A percentile compares a stretch with the other conserved stretches of the same genome.
Conservation (phyloP, 2,329 filamentous ascomycete genomes). For the Aspergillus fructus region DNA sequence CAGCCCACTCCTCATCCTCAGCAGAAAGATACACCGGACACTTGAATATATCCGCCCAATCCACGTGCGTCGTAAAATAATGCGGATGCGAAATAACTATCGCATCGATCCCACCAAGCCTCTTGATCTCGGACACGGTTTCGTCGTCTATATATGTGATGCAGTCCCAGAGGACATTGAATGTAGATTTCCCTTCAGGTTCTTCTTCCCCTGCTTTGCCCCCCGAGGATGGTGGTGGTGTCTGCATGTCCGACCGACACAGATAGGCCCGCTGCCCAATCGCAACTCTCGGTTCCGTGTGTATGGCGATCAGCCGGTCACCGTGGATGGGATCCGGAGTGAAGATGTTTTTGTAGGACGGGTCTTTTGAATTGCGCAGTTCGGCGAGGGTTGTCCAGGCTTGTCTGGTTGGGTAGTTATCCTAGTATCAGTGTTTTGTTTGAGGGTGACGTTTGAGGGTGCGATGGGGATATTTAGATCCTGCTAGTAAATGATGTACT, state of each 20-base stretch:
- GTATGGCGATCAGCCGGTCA: constrained; percentile 23
- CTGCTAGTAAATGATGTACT: not conserved
- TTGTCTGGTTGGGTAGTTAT: constrained; percentile 16
- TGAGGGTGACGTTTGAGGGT: too few species aligned
- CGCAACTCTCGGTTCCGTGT: constrained; percentile 56
- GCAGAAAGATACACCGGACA: constrained; percentile 68
- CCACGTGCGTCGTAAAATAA: constrained; percentile 74
- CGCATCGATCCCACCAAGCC: constrained; percentile 64
- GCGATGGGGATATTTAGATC: not conserved
- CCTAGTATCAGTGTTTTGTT: not conserved
- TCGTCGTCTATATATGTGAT: constrained; percentile 66
- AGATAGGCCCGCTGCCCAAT: constrained; percentile 76
- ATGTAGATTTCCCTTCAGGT: constrained; percentile 43
- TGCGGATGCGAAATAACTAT: constrained; percentile 81
- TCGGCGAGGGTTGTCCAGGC: constrained; percentile 29
- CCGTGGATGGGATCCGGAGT: constrained; percentile 15
- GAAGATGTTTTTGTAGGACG: constrained; percentile 24
- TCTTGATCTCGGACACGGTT: constrained; percentile 58
- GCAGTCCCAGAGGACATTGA: constrained; percentile 77
- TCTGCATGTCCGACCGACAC: constrained; percentile 41
- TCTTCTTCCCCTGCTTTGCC: not conserved
- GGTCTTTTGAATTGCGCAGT: constrained; percentile 19
- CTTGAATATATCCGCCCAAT: constrained; percentile 68
- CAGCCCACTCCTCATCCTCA: constrained; percentile 68
- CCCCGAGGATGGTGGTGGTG: not conserved